Evolutionary conservation across 202 grass and related monocot species (phyloP).

Genomic region (Digitaria exilis): DNA sequence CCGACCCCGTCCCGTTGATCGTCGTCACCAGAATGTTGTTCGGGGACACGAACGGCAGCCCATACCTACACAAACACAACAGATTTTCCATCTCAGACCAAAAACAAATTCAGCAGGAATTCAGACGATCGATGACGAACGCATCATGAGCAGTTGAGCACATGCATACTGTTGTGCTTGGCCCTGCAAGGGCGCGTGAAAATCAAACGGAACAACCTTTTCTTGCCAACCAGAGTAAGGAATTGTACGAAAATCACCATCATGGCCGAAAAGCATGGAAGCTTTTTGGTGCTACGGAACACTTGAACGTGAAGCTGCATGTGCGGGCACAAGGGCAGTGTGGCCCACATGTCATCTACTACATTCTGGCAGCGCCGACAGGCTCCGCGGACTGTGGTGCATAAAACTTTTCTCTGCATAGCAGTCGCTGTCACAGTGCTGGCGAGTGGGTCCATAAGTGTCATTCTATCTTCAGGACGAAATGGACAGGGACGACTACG

Average conservation of each 20-base stretch:
- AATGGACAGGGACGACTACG: conserved; percentile 10
- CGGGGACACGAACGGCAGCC: conserved; percentile 84
- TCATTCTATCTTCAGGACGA: conserved; percentile 15
- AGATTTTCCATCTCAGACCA: not conserved
- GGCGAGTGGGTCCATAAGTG: conserved; percentile 30
- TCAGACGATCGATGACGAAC: not conserved
- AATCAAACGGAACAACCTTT: not conserved
- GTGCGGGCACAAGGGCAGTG: conserved; percentile 6
- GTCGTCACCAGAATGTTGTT: conserved; percentile 94
- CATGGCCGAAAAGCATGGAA: not conserved
- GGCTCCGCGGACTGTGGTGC: conserved; percentile 9
- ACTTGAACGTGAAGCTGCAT: conserved; percentile 33
- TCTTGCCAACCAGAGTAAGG: not conserved
- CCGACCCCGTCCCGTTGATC: conserved; percentile 82
- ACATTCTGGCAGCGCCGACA: conserved; percentile 25
- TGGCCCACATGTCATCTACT: conserved; percentile 35
- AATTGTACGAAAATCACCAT: conserved; percentile 1
- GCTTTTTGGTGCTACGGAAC: not conserved
- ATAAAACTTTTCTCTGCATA: not conserved
- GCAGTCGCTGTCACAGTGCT: conserved; percentile 32
- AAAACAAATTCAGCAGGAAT: not conserved
- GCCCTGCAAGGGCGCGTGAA: not conserved
- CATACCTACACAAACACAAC: conserved; percentile 75
- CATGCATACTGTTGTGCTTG: not conserved
- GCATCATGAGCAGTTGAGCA: not conserved